Conservation (phyloP, 352 stramenopile genomes). For the Pythium dissotocum region DNA sequence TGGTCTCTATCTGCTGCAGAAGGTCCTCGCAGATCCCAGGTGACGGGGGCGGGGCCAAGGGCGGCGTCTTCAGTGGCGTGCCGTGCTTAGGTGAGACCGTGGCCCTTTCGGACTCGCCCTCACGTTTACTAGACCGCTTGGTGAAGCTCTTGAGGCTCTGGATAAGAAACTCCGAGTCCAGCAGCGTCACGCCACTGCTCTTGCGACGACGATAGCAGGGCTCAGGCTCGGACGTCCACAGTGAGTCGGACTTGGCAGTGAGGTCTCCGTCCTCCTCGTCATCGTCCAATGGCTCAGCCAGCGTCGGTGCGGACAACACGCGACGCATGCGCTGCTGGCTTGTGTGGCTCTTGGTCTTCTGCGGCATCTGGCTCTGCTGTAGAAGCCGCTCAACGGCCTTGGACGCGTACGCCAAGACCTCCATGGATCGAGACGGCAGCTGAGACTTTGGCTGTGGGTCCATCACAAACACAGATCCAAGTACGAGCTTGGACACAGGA, state of each 20-base stretch:
- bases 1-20: constrained; percentile 60
- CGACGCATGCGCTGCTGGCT: constrained; percentile 25
- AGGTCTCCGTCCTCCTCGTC: constrained; percentile 40
- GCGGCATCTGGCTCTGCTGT: neutral
- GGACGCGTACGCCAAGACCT: constrained; percentile 70
- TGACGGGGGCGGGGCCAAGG: constrained; percentile 13
- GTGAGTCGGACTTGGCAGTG: constrained; percentile 8
- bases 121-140: neutral
- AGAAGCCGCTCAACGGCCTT: constrained; percentile 57
- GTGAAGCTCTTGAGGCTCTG: constrained; percentile 2
- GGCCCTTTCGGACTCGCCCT: constrained; percentile 8
- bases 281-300: constrained; percentile 26
- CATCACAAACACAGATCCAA: constrained; percentile 86
- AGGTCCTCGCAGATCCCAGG: constrained; percentile 47
- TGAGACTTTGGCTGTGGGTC: constrained; percentile 53
- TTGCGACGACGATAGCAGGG: neutral
- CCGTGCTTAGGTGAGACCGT: neutral
- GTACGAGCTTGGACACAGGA: constrained; percentile 47
- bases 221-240: constrained; percentile 16
- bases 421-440: constrained; percentile 52
- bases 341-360: neutral
- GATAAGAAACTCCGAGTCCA: constrained; percentile 21
- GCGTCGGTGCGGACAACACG: constrained; percentile 33
- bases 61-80: neutral
- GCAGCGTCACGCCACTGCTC: constrained; percentile 28